These are phyloP conservation scores for Hypomyces rosellus DNA, from an alignment of 2,329 filamentous ascomycete genomes.

Conservation along the genomic window DNA sequence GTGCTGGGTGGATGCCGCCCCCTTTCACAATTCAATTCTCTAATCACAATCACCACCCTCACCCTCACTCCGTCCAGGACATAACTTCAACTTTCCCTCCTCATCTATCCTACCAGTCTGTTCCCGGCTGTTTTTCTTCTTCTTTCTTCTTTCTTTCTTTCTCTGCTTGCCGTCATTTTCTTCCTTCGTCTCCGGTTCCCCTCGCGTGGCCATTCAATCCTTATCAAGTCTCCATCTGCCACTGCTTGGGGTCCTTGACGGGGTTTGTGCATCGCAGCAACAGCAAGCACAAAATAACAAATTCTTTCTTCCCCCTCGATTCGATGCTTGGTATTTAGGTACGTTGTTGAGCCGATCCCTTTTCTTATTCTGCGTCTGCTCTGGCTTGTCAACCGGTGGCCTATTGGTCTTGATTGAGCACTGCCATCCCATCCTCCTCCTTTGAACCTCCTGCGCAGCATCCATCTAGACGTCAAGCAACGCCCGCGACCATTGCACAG, in stretches of 20 bases:
- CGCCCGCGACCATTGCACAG: too few relatives aligned
- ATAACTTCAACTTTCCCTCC: not conserved
- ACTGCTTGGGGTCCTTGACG: too few relatives aligned
- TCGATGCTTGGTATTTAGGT: too few relatives aligned
- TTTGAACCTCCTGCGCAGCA: not conserved
- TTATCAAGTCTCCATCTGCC: too few relatives aligned
- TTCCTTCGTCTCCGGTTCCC: not conserved
- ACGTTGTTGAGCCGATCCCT: not conserved
- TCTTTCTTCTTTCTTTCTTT: not conserved
- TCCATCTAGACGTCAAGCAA: too few relatives aligned
- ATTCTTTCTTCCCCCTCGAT: not conserved
- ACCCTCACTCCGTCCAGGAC: not conserved
- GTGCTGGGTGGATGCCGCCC: too few relatives aligned
- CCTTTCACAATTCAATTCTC: too few relatives aligned
- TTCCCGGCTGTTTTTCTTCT: not conserved
- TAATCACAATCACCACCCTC: too few relatives aligned
- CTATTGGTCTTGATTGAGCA: not conserved
- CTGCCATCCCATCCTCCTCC: not conserved
- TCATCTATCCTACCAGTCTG: too few relatives aligned
- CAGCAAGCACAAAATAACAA: not conserved
- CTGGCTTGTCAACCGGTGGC: not conserved
- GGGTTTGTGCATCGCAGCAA: too few relatives aligned
- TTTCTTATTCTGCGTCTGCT: not conserved
- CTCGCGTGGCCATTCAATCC: too few relatives aligned
- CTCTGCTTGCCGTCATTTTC: not conserved